phyloP scores from a whole-genome alignment of 2,329 filamentous ascomycete species.

The Ascochyta rabiei region DNA sequence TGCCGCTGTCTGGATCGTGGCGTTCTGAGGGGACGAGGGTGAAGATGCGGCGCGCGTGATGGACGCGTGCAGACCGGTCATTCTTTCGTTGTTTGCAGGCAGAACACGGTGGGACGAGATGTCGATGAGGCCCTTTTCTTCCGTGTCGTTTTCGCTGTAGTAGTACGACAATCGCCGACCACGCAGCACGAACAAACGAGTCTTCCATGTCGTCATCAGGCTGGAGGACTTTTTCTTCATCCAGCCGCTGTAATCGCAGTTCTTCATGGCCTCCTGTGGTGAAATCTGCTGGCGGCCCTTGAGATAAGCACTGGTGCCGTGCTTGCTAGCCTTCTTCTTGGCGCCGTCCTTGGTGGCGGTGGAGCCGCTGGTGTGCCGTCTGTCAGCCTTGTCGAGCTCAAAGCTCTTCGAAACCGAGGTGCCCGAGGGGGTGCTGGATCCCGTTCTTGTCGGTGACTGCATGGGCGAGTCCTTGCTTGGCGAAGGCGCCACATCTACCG shows the following conservation, averaged over 20 bases:
- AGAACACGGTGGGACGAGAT: slow-evolving; percentile 98
- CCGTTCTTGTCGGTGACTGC: slow-evolving; percentile 74
- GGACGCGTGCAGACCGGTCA: slow-evolving; percentile 89
- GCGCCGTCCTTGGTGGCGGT: slow-evolving; percentile 48
- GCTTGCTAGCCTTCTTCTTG: slow-evolving; percentile 72
- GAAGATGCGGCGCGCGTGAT: slow-evolving; percentile 83
- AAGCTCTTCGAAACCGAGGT: slow-evolving; percentile 69
- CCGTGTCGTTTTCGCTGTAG: slow-evolving; percentile 88
- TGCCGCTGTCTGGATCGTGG: slow-evolving; percentile 49
- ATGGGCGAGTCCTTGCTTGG: slow-evolving; percentile 59
- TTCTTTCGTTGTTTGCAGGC: slow-evolving; percentile 86
- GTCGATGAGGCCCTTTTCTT: slow-evolving; percentile 95
- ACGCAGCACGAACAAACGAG: slow-evolving; percentile 91
- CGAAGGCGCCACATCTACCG: slow-evolving; percentile 49
- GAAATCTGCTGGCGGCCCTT: slow-evolving; percentile 81
- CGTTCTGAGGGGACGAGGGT: slow-evolving; percentile 61
- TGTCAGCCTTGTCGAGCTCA: slow-evolving; percentile 76
- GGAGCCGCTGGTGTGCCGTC: slow-evolving; percentile 50
- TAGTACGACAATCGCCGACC: slow-evolving; percentile 93
- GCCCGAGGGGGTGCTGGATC: slow-evolving; percentile 70
- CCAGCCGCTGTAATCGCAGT: slow-evolving; percentile 95
- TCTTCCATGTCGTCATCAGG: slow-evolving; percentile 97
- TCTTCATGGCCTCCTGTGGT: slow-evolving; percentile 81
- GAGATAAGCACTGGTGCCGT: slow-evolving; percentile 92
- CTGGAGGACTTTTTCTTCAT: slow-evolving; percentile 99